phyloP scores from a whole-genome alignment of 2,329 filamentous ascomycete genomes.

The Colletotrichum nymphaeae region DNA sequence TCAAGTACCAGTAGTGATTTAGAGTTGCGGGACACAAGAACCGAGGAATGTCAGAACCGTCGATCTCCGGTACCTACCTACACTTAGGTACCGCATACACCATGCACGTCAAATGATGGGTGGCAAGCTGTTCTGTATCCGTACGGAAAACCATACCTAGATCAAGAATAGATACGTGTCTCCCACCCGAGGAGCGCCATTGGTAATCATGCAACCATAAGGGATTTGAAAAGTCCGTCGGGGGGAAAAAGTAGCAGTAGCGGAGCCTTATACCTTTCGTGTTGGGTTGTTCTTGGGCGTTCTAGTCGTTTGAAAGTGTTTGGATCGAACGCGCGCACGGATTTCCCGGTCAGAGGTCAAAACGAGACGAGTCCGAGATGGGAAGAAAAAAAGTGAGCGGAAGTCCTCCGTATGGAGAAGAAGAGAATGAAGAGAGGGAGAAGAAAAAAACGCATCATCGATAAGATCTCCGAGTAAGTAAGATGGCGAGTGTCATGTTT shows the following conservation, averaged over 20 bases:
- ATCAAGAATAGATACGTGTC: too few species aligned
- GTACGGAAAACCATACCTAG: neutral
- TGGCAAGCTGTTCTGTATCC: neutral
- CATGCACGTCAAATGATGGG: conserved; percentile 17
- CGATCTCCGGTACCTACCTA: conserved; percentile 8
- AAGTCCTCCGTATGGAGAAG: too few species aligned
- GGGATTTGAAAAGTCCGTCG: too few species aligned
- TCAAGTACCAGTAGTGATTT: neutral
- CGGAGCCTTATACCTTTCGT: too few species aligned
- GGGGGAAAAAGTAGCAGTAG: too few species aligned
- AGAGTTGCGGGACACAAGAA: conserved; percentile 32
- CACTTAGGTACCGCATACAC: neutral
- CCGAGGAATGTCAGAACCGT: conserved; percentile 22
- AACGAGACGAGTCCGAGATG: neutral
- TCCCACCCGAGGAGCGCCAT: too few species aligned
- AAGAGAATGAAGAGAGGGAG: neutral
- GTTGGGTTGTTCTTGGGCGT: neutral
- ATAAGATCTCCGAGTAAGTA: neutral
- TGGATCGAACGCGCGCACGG: neutral
- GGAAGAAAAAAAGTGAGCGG: too few species aligned
- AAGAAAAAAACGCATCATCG: neutral
- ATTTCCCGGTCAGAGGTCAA: conserved; percentile 1
- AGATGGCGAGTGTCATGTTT: conserved; percentile 6
- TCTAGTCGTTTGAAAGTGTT: neutral
- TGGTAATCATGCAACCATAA: too few species aligned